phyloP scores from a whole-genome alignment of 768 basidiomycete species.

The Collybiopsis luxurians region DNA sequence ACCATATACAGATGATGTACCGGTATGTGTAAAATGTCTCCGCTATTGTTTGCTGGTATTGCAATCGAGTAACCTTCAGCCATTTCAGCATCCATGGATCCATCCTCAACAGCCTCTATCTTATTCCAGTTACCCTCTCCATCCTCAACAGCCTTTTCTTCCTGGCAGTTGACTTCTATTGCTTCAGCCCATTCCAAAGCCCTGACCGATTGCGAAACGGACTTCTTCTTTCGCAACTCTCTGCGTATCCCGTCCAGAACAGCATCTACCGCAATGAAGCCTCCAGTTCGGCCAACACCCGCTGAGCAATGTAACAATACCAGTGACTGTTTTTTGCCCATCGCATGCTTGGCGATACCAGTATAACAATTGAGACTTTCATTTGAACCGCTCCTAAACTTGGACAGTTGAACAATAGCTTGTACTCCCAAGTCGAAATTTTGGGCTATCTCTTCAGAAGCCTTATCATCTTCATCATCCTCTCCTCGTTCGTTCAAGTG shows the following conservation, averaged over 20 bases:
- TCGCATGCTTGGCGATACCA: conserved; percentile 53
- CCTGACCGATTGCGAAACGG: neutral
- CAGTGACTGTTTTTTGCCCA: conserved; percentile 46
- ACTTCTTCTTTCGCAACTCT: conserved; percentile 41
- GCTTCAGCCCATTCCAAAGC: neutral
- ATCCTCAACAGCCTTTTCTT: conserved; percentile 5
- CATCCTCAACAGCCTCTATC: neutral
- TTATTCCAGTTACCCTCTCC: neutral
- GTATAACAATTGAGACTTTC: conserved; percentile 44
- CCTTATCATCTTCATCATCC: neutral
- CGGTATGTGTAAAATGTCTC: conserved; percentile 8
- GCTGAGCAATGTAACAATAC: conserved; percentile 89
- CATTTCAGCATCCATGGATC: neutral
- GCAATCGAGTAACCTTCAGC: neutral
- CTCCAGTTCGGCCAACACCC: conserved; percentile 93
- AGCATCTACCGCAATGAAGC: conserved; percentile 87
- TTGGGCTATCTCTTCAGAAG: neutral
- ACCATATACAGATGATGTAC: neutral
- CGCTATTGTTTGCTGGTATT: conserved; percentile 6
- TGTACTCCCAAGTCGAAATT: neutral
- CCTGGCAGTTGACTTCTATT: neutral
- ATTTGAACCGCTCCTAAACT: conserved; percentile 3
- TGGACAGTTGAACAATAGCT: neutral
- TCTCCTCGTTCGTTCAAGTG: neutral
- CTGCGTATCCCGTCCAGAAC: conserved; percentile 71